Percentiles rank a stretch among this genome's conserved stretches.
Evolutionary conservation across 1,139 yeast genomes (phyloP).

Genomic region (Scheffersomyces segobiensis): DNA sequence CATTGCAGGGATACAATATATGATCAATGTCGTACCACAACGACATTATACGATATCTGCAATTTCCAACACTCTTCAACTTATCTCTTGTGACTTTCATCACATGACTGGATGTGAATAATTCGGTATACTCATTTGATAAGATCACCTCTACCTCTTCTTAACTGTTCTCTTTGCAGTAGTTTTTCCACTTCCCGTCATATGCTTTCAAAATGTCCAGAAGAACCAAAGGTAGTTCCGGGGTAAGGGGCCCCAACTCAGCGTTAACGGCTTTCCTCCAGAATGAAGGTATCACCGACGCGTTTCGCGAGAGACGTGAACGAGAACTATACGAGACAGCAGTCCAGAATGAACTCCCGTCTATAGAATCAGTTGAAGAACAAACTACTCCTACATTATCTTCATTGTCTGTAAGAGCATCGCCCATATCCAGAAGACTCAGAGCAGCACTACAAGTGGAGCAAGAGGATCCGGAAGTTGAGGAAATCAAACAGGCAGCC

Average conservation of each 20-base stretch:
- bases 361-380: slow-evolving; percentile 9
- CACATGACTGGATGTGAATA: neutral
- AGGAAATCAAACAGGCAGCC: slow-evolving; percentile 45
- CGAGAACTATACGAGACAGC: slow-evolving; percentile 15
- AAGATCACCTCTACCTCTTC: neutral
- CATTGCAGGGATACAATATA: too few species aligned
- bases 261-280: slow-evolving; percentile 75
- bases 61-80: too few species aligned
- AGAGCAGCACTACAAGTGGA: slow-evolving; percentile 10
- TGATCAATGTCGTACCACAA: too few species aligned
- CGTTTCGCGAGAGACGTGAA: slow-evolving; percentile 63
- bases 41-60: too few species aligned
- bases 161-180: neutral
- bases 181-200: neutral
- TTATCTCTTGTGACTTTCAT: neutral
- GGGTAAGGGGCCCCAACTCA: slow-evolving; percentile 75
- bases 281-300: slow-evolving; percentile 85
- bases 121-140: neutral
- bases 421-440: slow-evolving; percentile 18
- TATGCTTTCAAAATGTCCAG: slow-evolving; percentile 18
- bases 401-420: slow-evolving; percentile 6
- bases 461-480: slow-evolving; percentile 25
- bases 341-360: slow-evolving; percentile 9
- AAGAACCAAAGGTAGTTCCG: slow-evolving; percentile 28
- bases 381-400: slow-evolving; percentile 8